Conservation (phyloP, 2,329 filamentous ascomycete genomes). For the Beauveria medogensis region DNA sequence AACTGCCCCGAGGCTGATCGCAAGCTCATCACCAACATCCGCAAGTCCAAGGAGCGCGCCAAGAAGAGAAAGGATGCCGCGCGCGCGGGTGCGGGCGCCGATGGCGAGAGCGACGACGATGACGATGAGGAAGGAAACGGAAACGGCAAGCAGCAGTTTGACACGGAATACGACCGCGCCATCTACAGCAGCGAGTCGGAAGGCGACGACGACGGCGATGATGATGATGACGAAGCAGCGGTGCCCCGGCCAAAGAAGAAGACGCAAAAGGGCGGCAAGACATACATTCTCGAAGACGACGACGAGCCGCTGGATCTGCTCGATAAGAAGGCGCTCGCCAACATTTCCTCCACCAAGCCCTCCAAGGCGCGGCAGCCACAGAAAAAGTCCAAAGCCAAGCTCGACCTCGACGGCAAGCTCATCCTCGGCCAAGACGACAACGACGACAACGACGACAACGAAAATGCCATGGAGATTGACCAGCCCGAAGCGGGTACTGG, state of each 20-base stretch:
- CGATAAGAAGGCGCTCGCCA: slow-evolving; percentile 79
- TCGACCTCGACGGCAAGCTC: slow-evolving; percentile 72
- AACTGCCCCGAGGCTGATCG: slow-evolving; percentile 78
- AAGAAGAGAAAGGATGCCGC: slow-evolving; percentile 79
- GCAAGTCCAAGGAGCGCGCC: slow-evolving; percentile 84
- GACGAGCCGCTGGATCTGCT: slow-evolving; percentile 92
- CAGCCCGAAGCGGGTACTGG: slow-evolving; percentile 44
- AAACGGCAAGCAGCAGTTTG: slow-evolving; percentile 53
- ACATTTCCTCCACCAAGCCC: slow-evolving; percentile 87
- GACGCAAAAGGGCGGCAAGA: slow-evolving; percentile 54
- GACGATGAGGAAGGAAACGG: slow-evolving; percentile 41
- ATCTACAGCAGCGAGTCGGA: slow-evolving; percentile 75
- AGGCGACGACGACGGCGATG: slow-evolving; percentile 37
- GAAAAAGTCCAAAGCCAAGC: slow-evolving; percentile 56
- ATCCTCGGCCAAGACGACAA: slow-evolving; percentile 56
- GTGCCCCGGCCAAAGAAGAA: slow-evolving; percentile 35
- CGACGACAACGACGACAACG: slow-evolving; percentile 38
- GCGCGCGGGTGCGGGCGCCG: slow-evolving; percentile 43
- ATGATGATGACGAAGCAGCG: slow-evolving; percentile 51
- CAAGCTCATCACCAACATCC: slow-evolving; percentile 88
- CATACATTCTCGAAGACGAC: slow-evolving; percentile 90
- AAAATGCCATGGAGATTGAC: slow-evolving; percentile 57
- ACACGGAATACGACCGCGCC: slow-evolving; percentile 93
- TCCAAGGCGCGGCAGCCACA: slow-evolving; percentile 48
- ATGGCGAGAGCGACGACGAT: slow-evolving; percentile 49